phyloP scores from a whole-genome alignment of 306 rosid genomes.

The Herpetospermum pedunculosum region DNA sequence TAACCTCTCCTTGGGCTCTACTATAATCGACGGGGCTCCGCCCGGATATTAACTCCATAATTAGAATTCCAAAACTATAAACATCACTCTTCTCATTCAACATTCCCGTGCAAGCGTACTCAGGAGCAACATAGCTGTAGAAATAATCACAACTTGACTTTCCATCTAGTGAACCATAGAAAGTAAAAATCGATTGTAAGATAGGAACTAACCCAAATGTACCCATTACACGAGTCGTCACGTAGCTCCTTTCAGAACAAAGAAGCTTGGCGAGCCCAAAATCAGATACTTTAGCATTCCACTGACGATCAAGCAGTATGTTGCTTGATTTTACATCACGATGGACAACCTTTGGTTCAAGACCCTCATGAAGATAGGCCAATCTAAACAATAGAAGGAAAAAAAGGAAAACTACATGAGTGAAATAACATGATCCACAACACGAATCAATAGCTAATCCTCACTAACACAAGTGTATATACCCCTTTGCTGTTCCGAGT shows the following conservation, averaged over 20 bases:
- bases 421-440: not conserved
- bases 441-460: not conserved
- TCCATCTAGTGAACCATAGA: not conserved
- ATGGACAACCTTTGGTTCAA: constrained; percentile 97
- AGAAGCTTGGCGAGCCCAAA: constrained; percentile 97
- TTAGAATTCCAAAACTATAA: constrained; percentile 87
- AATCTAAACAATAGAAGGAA: constrained; percentile 29
- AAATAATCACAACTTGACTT: constrained; percentile 15
- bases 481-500: constrained; percentile 96
- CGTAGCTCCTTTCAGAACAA: constrained; percentile 72
- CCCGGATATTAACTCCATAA: constrained; percentile 88
- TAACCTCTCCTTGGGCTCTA: constrained; percentile 87
- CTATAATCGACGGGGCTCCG: constrained; percentile 89
- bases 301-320: constrained; percentile 79
- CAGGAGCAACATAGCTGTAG: constrained; percentile 93
- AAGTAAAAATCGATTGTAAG: not conserved
- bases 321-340: constrained; percentile 95
- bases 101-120: constrained; percentile 98
- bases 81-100: constrained; percentile 92
- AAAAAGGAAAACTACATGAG: not conserved
- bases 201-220: constrained; percentile 83
- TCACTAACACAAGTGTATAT: not conserved
- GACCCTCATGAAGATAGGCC: constrained; percentile 99
- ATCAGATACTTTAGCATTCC: constrained; percentile 93
- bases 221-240: constrained; percentile 98